Conservation (phyloP, 2,329 filamentous ascomycete species). For the Aspergillus brasiliensis region DNA sequence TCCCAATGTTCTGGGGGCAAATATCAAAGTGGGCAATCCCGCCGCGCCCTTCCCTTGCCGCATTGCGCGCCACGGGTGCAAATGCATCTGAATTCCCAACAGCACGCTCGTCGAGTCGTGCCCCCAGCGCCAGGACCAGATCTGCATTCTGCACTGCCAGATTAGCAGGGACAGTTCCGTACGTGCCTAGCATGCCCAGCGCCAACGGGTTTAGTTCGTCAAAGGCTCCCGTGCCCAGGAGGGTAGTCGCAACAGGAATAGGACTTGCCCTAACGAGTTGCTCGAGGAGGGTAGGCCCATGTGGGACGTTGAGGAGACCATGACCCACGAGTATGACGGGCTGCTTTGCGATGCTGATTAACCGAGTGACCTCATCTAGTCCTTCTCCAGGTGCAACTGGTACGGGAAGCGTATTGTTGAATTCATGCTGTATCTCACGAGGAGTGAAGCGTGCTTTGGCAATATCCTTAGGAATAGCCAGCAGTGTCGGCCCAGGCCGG, state of each 20-base stretch:
- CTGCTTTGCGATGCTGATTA: too few relatives aligned
- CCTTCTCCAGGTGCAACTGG: not conserved
- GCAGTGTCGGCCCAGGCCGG: slow-evolving; percentile 85
- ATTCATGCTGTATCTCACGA: too few relatives aligned
- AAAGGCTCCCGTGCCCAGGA: slow-evolving; percentile 84
- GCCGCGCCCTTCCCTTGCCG: too few relatives aligned
- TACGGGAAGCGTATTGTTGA: too few relatives aligned
- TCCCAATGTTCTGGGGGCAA: too few relatives aligned
- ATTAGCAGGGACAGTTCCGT: slow-evolving; percentile 92
- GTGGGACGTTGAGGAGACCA: slow-evolving; percentile 73
- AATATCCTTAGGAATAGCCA: slow-evolving; percentile 91
- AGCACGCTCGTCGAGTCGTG: slow-evolving; percentile 91
- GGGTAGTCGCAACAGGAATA: slow-evolving; percentile 92
- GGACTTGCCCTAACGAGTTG: too few relatives aligned
- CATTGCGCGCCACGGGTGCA: slow-evolving; percentile 79
- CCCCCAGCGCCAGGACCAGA: slow-evolving; percentile 87
- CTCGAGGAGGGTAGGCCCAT: slow-evolving; percentile 74
- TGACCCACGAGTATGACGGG: slow-evolving; percentile 91
- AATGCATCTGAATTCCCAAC: slow-evolving; percentile 77
- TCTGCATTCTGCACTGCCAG: slow-evolving; percentile 95
- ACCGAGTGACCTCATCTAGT: too few relatives aligned
- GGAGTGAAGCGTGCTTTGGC: slow-evolving; percentile 76
- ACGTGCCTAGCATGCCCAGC: slow-evolving; percentile 96
- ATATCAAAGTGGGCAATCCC: too few relatives aligned
- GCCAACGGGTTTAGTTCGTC: slow-evolving; percentile 89